phyloP scores from a whole-genome alignment of 2,329 filamentous ascomycete genomes.

The Apiospora aurea region DNA sequence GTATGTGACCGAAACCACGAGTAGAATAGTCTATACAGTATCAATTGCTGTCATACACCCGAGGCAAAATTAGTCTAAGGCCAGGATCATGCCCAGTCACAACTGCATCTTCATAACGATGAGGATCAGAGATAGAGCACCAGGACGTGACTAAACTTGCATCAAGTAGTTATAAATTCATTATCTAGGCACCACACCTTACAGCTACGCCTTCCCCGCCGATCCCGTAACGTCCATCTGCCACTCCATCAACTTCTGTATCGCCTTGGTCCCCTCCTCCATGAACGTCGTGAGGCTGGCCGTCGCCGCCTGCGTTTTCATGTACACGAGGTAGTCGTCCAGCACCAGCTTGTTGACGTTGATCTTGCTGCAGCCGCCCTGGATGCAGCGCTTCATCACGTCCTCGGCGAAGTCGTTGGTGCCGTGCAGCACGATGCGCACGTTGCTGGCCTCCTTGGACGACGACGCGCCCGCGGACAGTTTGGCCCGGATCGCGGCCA shows the following conservation, averaged over 20 bases:
- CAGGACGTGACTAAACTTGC: too few species aligned
- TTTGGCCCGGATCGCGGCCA: constrained; percentile 47
- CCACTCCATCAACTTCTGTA: constrained; percentile 51
- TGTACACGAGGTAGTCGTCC: constrained; percentile 51
- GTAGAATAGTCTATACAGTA: too few species aligned
- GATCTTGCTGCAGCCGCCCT: constrained; percentile 59
- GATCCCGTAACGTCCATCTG: constrained; percentile 57
- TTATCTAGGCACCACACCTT: too few species aligned
- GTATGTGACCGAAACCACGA: too few species aligned
- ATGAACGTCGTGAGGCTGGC: constrained; percentile 49
- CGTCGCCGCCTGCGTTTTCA: constrained; percentile 48
- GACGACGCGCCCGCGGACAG: too few species aligned
- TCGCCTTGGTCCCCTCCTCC: constrained; percentile 52
- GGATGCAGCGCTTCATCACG: constrained; percentile 59
- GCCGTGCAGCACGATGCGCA: constrained; percentile 59
- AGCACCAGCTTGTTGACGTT: constrained; percentile 64
- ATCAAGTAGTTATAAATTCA: too few species aligned
- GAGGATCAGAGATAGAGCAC: too few species aligned
- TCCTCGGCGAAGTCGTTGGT: constrained; percentile 61
- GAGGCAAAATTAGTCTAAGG: too few species aligned
- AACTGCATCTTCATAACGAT: too few species aligned
- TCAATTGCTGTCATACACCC: too few species aligned
- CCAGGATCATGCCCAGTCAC: too few species aligned
- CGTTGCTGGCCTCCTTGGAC: too few species aligned
- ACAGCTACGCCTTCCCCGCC: constrained; percentile 50